Base-by-base conservation (phyloP, 805 yeast species). In the Monosporozyma aquatica region DNA sequence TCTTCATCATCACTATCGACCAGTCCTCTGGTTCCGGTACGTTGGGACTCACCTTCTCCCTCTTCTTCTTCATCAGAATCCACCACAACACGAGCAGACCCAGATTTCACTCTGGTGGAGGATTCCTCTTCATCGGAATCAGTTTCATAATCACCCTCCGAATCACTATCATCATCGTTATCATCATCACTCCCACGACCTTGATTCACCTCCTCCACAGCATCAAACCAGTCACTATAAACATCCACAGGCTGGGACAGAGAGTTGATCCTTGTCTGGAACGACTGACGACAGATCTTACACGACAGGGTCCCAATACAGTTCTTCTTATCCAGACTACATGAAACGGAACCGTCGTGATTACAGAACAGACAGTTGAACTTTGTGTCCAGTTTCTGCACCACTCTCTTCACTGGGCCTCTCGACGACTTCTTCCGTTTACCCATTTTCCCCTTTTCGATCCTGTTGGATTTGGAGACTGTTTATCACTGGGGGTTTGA, bases 171-270 rank as follows among this genome's bases (percentile, higher is more conserved):
- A 5, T 51, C 52, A 10, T 56, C 65, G 9, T 23, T 9, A 23
- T 23, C 25, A 6, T 9, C 25, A 6, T 23, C 25, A 42, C 65
- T 62, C 20, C 53, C 59, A 28, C 58, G 59, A 8, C 65, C 66
- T 36, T 62, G 62, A 46, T 69, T 68, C 17, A 68, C 74, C 37
- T 81, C 86, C 50, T 82, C 85, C 0, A 90, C 92, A 41, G 97
- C 97, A 68, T 90, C 98, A 41, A 87, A 87, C 98, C 98, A 90
- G 61, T 90, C 97, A 38, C 95, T 82, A 59, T 90, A 90, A 13
- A 90, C 83, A 65, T 90, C 98, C 33, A 90, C 87, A 0, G 98
- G 95, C 44, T 85, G 95, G 13, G 87, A 78, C 13, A 70, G 51
- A 1, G 67, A 76, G 61, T 86, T 86, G 52, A 89, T 86, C 37